Percentiles rank a stretch among this genome's conserved stretches.
Evolutionary conservation across 1,284 basidiomycete species (phyloP).

Genomic region (Agroathelia rolfsii): DNA sequence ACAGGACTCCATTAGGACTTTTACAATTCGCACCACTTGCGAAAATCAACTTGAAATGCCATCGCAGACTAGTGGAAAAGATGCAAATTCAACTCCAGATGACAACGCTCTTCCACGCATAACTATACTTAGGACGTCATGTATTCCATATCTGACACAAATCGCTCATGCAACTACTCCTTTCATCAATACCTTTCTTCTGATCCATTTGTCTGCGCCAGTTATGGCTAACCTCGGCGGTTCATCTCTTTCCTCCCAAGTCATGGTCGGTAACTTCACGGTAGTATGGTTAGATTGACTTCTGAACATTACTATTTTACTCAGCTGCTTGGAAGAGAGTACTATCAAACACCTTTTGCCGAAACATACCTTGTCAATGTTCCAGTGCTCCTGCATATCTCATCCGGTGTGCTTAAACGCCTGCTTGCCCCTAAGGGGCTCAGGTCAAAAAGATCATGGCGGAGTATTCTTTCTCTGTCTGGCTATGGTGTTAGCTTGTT

Average conservation of each 20-base stretch:
- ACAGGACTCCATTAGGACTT: no score
- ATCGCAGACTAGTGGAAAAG: no score
- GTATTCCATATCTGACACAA: slow-evolving; percentile 29
- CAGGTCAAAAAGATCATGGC: slow-evolving; percentile 24
- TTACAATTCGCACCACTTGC: no score
- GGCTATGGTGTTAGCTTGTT: slow-evolving; percentile 43
- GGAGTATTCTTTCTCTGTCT: slow-evolving; percentile 39
- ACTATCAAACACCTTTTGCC: slow-evolving; percentile 60
- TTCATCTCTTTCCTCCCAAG: slow-evolving; percentile 49
- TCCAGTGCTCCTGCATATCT: slow-evolving; percentile 49
- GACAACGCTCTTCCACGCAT: no score
- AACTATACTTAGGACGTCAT: no score
- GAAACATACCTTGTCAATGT: slow-evolving; percentile 54
- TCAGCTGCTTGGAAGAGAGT: slow-evolving; percentile 69
- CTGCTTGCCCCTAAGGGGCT: slow-evolving; percentile 25
- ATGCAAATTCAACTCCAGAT: no score
- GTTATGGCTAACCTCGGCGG: slow-evolving; percentile 58
- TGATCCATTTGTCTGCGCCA: slow-evolving; percentile 65
- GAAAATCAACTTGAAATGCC: no score
- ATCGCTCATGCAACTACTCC: slow-evolving; percentile 47
- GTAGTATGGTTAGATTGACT: not conserved
- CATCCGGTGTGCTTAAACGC: slow-evolving; percentile 47
- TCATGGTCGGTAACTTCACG: slow-evolving; percentile 39
- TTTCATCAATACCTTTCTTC: slow-evolving; percentile 51
- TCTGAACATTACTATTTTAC: slow-evolving; percentile 1